Evolutionary conservation across 2,329 filamentous ascomycete species (phyloP), one percentile per base, ranked within the genome.

Genomic region (Elsinoe batatas): DNA sequence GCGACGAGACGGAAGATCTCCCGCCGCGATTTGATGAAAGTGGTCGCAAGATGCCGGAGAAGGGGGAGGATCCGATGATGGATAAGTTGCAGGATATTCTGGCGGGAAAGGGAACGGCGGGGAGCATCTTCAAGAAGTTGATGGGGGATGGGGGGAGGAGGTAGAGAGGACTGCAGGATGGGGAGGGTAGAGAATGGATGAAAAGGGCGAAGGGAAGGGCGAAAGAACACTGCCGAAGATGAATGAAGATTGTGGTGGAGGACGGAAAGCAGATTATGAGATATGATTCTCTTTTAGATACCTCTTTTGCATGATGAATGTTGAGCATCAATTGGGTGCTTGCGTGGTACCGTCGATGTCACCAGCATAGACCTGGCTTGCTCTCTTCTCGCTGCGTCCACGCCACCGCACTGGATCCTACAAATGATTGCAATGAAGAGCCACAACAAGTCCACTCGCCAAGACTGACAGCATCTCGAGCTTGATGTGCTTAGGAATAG

Each of bases 111-210:
- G 65, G 65, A 18, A 59, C 61, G 8, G 61, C 61, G 26, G 65
- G 65, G 13, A 58, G 61, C 11, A 47, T 67, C 6, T 63, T 65
- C 56, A 62, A 62, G 56, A 58, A 57, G 11, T 50, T 66, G 11
- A 61, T 61, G 22, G 62, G 60, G 17, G 64, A 61, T 59, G 20
- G 56, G 50, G 7, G 44, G 49, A 44, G 33, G 57, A 46, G 54
- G 47, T 53, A 46, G 53, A 20, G n/a, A 15, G 85, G 15, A 78
- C n/a, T n/a, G 78, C 5, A 0, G 71, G 75, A 18, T 78, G 79
- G 0, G 71, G 70, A 22, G 0, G 70, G 72, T 38, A 71, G 76
- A 61, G 65, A 22, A 33, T 20, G 33, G n/a, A n/a, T n/a, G n/a
- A n/a, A n/a, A 30, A 38, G n/a, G 30, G 50, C 11, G 12, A 10